These are phyloP conservation scores for Pisolithus tinctorius DNA, from an alignment of 768 basidiomycete species.

Conservation along the genomic window DNA sequence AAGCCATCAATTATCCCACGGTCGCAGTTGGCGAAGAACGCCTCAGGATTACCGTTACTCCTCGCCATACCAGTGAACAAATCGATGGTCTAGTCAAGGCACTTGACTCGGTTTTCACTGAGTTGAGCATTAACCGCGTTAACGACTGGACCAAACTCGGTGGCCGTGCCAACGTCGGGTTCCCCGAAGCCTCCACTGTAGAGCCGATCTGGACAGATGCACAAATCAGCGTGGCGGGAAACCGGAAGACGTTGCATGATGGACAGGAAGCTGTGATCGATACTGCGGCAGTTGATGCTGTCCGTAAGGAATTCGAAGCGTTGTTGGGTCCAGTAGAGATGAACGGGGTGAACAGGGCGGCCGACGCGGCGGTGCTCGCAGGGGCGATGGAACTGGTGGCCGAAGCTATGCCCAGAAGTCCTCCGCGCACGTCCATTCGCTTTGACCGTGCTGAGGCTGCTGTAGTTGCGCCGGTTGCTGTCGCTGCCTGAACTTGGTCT, in stretches of 20 bases:
- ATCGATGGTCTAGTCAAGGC: constrained; percentile 73
- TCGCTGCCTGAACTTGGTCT: constrained; percentile 18
- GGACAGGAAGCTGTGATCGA: constrained; percentile 55
- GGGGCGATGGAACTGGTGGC: constrained; percentile 17
- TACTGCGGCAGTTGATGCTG: constrained; percentile 42
- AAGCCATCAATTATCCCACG: constrained; percentile 97
- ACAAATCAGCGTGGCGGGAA: constrained; percentile 58
- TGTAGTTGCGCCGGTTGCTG: constrained; percentile 12
- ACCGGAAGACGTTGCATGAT: constrained; percentile 57
- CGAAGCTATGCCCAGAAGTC: constrained; percentile 17
- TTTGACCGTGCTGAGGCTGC: constrained; percentile 17
- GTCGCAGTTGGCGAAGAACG: constrained; percentile 93
- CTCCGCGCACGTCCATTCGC: constrained; percentile 8
- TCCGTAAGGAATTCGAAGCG: constrained; percentile 57
- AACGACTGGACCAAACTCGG: constrained; percentile 78
- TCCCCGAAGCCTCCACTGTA: constrained; percentile 40
- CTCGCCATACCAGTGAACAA: constrained; percentile 88
- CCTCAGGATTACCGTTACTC: constrained; percentile 95
- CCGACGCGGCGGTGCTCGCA: constrained; percentile 14
- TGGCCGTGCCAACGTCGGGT: constrained; percentile 86
- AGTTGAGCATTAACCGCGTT: constrained; percentile 80
- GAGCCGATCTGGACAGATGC: constrained; percentile 84
- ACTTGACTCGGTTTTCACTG: constrained; percentile 76
- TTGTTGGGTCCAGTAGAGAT: constrained; percentile 48
- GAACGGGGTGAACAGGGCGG: constrained; percentile 5